phyloP scores from a whole-genome alignment of 2,329 filamentous ascomycete species.

The Phaeosphaeriaceae sp. region DNA sequence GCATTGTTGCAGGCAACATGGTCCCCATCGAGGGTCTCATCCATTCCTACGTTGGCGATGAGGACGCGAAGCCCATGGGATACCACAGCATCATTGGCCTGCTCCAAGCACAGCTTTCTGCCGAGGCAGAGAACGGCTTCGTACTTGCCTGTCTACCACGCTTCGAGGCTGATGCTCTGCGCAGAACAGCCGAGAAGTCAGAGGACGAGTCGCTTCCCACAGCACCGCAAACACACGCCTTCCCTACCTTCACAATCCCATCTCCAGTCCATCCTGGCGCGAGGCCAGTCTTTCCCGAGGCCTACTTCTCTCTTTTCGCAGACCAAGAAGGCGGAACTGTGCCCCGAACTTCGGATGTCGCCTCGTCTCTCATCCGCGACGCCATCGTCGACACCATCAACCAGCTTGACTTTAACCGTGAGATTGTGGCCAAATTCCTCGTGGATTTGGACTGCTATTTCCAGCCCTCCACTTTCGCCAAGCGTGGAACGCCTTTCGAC shows the following conservation, averaged over 20 bases:
- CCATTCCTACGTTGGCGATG: constrained; percentile 78
- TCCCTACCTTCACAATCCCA: constrained; percentile 80
- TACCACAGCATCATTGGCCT: constrained; percentile 79
- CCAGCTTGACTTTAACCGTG: constrained; percentile 89
- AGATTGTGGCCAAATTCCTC: constrained; percentile 83
- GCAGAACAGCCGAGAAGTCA: constrained; percentile 65
- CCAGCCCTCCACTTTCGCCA: constrained; percentile 86
- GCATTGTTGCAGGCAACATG: constrained; percentile 89
- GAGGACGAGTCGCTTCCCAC: constrained; percentile 58
- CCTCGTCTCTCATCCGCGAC: constrained; percentile 85
- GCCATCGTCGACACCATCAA: constrained; percentile 92
- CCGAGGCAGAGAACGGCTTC: constrained; percentile 79
- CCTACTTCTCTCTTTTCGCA: constrained; percentile 91
- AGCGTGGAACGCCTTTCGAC: constrained; percentile 91
- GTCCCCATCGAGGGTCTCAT: constrained; percentile 86
- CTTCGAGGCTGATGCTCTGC: constrained; percentile 54
- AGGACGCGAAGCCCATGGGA: constrained; percentile 67
- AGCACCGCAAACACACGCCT: constrained; percentile 71
- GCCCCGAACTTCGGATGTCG: constrained; percentile 76
- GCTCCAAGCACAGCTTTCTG: constrained; percentile 84
- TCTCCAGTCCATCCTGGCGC: constrained; percentile 77
- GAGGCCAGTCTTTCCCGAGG: constrained; percentile 84
- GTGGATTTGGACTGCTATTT: constrained; percentile 97
- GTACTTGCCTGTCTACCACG: constrained; percentile 70
- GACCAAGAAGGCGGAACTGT: constrained; percentile 90